Conservation (phyloP, 768 basidiomycete species). For the Tylopilus subfusipes region DNA sequence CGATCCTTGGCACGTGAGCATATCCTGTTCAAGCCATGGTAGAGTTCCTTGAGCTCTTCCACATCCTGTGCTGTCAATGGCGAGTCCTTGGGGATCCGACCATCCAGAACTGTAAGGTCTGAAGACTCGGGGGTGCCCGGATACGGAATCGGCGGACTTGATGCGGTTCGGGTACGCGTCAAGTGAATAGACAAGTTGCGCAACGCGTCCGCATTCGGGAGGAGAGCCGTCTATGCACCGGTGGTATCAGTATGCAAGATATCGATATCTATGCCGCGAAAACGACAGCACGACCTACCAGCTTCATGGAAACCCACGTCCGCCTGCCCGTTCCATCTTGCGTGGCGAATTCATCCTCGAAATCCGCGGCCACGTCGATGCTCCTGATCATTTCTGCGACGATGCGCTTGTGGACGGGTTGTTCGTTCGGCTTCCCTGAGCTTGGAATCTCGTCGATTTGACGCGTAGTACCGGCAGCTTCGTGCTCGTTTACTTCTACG, state of each 20-base stretch:
- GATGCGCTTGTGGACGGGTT: constrained; percentile 53
- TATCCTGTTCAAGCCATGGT: constrained; percentile 59
- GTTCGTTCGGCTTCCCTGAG: constrained; percentile 6
- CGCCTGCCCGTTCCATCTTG: constrained; percentile 39
- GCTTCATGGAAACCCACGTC: constrained; percentile 85
- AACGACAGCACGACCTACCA: constrained; percentile 44
- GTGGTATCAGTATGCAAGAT: no score
- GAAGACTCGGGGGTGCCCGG: constrained; percentile 62
- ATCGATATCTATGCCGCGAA: neutral
- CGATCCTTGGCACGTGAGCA: constrained; percentile 58
- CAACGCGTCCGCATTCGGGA: constrained; percentile 60
- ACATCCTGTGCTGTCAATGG: constrained; percentile 55
- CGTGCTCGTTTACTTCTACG: constrained; percentile 73
- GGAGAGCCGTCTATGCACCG: constrained; percentile 54
- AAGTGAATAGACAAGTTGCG: constrained; percentile 61
- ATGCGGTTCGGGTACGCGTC: constrained; percentile 38
- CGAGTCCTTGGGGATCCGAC: constrained; percentile 12
- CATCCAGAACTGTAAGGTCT: constrained; percentile 54
- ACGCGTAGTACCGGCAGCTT: constrained; percentile 36
- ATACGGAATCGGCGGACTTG: constrained; percentile 45
- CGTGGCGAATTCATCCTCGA: constrained; percentile 52
- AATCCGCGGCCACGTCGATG: constrained; percentile 77
- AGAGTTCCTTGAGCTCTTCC: constrained; percentile 54
- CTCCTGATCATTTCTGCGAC: constrained; percentile 73
- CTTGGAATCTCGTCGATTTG: constrained; percentile 2